Evolutionary conservation across 2,329 filamentous ascomycete species (phyloP).

Genomic region (Botryotinia convoluta): DNA sequence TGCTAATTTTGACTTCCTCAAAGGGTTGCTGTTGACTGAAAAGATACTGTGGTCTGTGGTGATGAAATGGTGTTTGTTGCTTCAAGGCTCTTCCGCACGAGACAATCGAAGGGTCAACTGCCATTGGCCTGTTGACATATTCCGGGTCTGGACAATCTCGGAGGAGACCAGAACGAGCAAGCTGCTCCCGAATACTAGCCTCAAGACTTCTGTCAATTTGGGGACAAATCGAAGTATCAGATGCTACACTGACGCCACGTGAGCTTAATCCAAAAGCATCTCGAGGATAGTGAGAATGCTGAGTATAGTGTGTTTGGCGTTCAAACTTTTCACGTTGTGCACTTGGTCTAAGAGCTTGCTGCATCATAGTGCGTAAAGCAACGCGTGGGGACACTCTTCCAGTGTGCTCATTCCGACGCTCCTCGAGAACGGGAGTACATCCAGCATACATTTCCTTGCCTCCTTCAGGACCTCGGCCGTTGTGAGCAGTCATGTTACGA

Average conservation of each 20-base stretch:
- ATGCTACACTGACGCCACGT: not conserved
- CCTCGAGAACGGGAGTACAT: not conserved
- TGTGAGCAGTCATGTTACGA: not conserved
- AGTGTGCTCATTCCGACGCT: not conserved
- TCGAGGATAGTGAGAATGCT: not conserved
- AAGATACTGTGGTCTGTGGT: conserved; percentile 10
- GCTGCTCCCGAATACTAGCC: conserved; percentile 14
- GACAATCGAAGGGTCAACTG: conserved; percentile 30
- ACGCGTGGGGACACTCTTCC: conserved; percentile 5
- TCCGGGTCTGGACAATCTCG: conserved; percentile 18
- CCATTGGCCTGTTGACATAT: conserved; percentile 13
- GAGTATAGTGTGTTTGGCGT: not conserved
- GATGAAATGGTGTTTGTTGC: not conserved
- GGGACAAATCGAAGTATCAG: conserved; percentile 3
- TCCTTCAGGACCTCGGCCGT: not conserved
- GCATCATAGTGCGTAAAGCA: conserved; percentile 15
- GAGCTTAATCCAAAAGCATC: not conserved
- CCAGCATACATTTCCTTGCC: not conserved
- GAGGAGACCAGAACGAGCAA: conserved; percentile 17
- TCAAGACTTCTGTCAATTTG: conserved; percentile 13
- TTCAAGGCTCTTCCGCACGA: conserved; percentile 22
- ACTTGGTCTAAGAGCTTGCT: conserved; percentile 7
- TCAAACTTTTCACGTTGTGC: not conserved
- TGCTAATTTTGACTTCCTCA: not conserved
- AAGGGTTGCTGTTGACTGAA: not conserved